Percentiles rank a stretch among this genome's conserved stretches.
These are phyloP conservation scores for Acer yangbiense DNA, from an alignment of 345 rosid species.

Conservation along the genomic window DNA sequence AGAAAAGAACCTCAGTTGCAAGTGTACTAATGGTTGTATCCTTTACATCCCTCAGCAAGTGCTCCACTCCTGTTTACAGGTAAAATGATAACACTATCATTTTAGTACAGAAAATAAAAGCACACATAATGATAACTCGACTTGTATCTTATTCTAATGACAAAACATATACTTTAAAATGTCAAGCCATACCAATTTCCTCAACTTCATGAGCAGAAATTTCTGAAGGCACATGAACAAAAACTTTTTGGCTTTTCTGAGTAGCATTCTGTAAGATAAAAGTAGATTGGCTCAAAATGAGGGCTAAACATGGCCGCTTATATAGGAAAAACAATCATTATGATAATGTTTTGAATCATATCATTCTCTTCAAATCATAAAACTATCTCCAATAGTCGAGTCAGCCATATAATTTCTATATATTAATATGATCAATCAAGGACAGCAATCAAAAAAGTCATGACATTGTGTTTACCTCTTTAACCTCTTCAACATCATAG, in stretches of 20 bases:
- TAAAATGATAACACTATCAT: conserved; percentile 1
- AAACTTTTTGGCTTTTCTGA: conserved; percentile 87
- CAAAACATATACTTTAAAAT: background rate
- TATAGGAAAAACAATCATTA: background rate
- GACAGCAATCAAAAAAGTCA: background rate
- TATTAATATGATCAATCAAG: background rate
- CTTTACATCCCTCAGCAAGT: conserved; percentile 68
- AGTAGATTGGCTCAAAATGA: background rate
- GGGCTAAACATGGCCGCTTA: background rate
- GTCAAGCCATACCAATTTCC: conserved; percentile 64
- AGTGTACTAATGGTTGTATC: conserved; percentile 77
- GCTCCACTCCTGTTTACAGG: conserved; percentile 54
- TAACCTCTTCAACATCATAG: conserved; percentile 83
- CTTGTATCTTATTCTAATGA: background rate
- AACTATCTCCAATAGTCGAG: background rate
- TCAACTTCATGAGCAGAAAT: conserved; percentile 89
- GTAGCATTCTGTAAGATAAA: conserved; percentile 65
- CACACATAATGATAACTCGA: background rate
- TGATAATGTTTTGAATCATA: background rate
- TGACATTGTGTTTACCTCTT: conserved; percentile 46
- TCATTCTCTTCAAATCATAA: conserved; percentile 9
- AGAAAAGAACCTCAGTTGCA: conserved; percentile 52
- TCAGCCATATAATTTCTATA: background rate
- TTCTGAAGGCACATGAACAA: conserved; percentile 78
- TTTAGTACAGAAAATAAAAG: conserved; percentile 10